phyloP scores from a whole-genome alignment of 2,329 filamentous ascomycete species.

The Botrytis porri region DNA sequence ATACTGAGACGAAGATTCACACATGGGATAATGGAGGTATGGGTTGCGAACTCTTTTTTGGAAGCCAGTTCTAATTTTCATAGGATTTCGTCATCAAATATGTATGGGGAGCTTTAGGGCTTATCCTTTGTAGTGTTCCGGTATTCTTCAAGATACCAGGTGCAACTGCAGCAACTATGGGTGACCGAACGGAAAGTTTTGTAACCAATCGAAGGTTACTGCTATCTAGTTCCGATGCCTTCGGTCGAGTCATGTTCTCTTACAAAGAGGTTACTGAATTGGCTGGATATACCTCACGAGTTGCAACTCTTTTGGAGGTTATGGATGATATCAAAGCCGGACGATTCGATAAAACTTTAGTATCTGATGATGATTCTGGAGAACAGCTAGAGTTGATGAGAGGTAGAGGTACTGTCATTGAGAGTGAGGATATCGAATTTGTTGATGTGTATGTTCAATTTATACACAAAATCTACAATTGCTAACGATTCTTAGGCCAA shows the following conservation, averaged over 20 bases:
- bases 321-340: slow-evolving; percentile 91
- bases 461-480: neutral
- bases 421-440: slow-evolving; percentile 83
- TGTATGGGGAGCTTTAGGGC: slow-evolving; percentile 92
- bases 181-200: slow-evolving; percentile 72
- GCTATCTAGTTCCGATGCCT: slow-evolving; percentile 89
- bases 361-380: slow-evolving; percentile 80
- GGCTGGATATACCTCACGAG: slow-evolving; percentile 90
- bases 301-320: slow-evolving; percentile 84
- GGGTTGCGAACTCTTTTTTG: neutral
- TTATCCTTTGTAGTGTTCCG: slow-evolving; percentile 88
- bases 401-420: slow-evolving; percentile 75
- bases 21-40: slow-evolving; percentile 89
- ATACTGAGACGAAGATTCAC: slow-evolving; percentile 88
- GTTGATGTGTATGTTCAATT: slow-evolving; percentile 64
- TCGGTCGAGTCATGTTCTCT: slow-evolving; percentile 94
- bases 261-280: slow-evolving; percentile 97
- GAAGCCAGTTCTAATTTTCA: neutral
- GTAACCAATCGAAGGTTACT: slow-evolving; percentile 93
- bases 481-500: slow-evolving; percentile 54
- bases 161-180: slow-evolving; percentile 55
- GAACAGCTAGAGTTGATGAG: slow-evolving; percentile 79
- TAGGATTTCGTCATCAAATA: slow-evolving; percentile 97
- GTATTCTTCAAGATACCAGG: slow-evolving; percentile 94
- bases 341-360: slow-evolving; percentile 93